phyloP scores from a whole-genome alignment of 257 asterid species.

The Solanum chmielewskii region DNA sequence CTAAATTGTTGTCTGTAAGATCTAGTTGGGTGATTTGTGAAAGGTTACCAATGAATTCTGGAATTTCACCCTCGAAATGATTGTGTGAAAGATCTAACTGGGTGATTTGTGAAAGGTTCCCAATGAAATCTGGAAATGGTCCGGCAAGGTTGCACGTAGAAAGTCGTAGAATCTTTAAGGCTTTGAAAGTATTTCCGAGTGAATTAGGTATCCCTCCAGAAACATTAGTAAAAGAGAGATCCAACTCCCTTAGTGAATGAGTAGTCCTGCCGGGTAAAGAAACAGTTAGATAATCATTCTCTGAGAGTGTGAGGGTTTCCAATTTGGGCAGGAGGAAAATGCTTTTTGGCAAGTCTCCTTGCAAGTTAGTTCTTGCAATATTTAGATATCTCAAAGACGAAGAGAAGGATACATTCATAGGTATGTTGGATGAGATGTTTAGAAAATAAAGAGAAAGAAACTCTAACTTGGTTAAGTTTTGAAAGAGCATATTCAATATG shows the following conservation, averaged over 20 bases:
- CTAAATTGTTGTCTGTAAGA: not conserved
- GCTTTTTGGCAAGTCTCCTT: not conserved
- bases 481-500: not conserved
- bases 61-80: not conserved
- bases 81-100: not conserved
- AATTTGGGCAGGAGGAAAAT: not conserved
- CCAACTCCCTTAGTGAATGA: no score
- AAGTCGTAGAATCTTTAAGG: not conserved
- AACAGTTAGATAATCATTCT: not conserved
- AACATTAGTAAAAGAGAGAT: no score
- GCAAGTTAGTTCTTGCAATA: fast-evolving
- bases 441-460: not conserved
- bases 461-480: not conserved
- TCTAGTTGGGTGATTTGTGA: not conserved
- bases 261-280: no score
- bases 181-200: not conserved
- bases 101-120: not conserved
- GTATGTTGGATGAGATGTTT: not conserved
- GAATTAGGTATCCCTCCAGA: no score
- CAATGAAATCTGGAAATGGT: not conserved
- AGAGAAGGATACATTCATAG: not conserved
- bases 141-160: not conserved
- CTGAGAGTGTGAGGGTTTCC: not conserved
- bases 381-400: not conserved
- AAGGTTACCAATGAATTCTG: not conserved